A percentile compares a stretch with the other conserved stretches of the same genome.
These are phyloP conservation scores for Daldinia grandis DNA, from an alignment of 495 filamentous ascomycete genomes.

Conservation along the genomic window DNA sequence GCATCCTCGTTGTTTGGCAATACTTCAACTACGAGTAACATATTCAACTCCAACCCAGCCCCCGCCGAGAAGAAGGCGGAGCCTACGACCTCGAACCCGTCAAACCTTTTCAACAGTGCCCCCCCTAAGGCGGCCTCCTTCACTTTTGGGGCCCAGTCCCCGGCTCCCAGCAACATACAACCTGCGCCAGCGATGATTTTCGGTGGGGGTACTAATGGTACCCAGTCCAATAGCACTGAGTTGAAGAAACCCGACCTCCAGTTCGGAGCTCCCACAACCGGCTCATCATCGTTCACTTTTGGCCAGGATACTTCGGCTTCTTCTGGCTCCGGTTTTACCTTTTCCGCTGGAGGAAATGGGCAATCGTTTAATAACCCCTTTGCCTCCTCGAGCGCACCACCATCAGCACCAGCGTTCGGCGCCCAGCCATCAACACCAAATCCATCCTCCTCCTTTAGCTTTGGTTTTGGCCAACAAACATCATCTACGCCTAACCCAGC, in stretches of 20 bases:
- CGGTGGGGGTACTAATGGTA: slow-evolving; percentile 17
- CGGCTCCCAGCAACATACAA: slow-evolving; percentile 13
- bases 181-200: slow-evolving; percentile 29
- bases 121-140: slow-evolving; percentile 35
- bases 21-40: slow-evolving; percentile 15
- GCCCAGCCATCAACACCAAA: slow-evolving; percentile 43
- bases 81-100: slow-evolving; percentile 19
- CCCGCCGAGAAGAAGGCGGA: slow-evolving; percentile 42
- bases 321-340: slow-evolving; percentile 49
- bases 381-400: slow-evolving; percentile 34
- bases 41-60: slow-evolving; percentile 36
- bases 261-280: slow-evolving; percentile 31
- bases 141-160: slow-evolving; percentile 35
- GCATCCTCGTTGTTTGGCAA: slow-evolving; percentile 43
- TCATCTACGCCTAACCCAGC: slow-evolving; percentile 42
- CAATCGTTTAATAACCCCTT: slow-evolving; percentile 55
- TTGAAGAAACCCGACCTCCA: slow-evolving; percentile 36
- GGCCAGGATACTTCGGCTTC: slow-evolving; percentile 25
- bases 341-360: slow-evolving; percentile 46
- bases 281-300: slow-evolving; percentile 35
- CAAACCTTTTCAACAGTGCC: slow-evolving; percentile 33
- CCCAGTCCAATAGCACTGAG: slow-evolving; percentile 22
- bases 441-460: slow-evolving; percentile 49
- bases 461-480: slow-evolving; percentile 39
- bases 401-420: slow-evolving; percentile 29